Base-by-base conservation (phyloP, 352 stramenopile species). In the Phytophthora niederhauseri region DNA sequence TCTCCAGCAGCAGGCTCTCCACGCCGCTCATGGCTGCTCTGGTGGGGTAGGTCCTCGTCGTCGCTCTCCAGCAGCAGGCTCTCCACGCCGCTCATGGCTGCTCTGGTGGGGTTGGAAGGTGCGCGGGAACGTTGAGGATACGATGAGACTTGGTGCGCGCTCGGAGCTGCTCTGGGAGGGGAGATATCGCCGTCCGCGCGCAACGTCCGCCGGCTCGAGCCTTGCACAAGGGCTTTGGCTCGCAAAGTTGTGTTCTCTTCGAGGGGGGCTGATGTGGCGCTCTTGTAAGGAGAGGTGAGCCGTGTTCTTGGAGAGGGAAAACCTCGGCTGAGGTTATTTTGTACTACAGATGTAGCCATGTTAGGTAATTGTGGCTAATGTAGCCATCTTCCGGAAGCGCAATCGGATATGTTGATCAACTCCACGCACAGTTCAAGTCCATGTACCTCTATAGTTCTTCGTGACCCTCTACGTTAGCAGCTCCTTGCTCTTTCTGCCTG, bases 31-130 rank as follows among this genome's bases (percentile, higher is more conserved):
- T 89, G 51, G 12, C 45, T 17, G 38, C 5, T 15, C 9, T n/a
- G n/a, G n/a, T n/a, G n/a, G n/a, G n/a, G n/a, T n/a, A 93, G 57
- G 56, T 91, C 85, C 51, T 91, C 81, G 9, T 89, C 80, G 38
- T 93, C 85, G 64, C 82, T 91, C 52, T 91, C 85, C 22, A 89
- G 66, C 53, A 90, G 68, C 43, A 90, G 61, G 72, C 74, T 86
- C 55, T 90, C 81, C 43, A 90, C 79, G 28, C 67, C 67, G 57
- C 72, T 87, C 80, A 89, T 89, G 51, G 12, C 45, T 17, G 38
- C 5, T 15, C 9, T 41, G 34, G 5, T 41, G 34, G 34, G 34
- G 34, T 41, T 11, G 9, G 34, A 17, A 41, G 34, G 34, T 41
- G 34, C 34, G 34, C 34, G 11, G 34, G 34, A 6, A 15, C 12